Evolutionary conservation across 768 basidiomycete genomes (phyloP), one percentile per base, ranked within the genome.

Genomic region (Boletus pseudopeckii): DNA sequence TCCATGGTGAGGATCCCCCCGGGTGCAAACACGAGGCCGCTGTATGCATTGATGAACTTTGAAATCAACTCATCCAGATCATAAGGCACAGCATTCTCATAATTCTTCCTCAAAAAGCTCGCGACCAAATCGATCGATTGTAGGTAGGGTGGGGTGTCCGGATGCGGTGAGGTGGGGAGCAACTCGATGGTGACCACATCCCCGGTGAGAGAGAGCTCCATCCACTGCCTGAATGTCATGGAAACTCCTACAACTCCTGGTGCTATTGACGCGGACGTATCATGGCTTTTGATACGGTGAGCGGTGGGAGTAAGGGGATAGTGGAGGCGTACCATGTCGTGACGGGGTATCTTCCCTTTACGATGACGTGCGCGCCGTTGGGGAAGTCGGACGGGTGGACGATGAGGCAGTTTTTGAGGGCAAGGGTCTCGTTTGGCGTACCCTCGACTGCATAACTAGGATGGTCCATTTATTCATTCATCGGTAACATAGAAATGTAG

Each of bases 181-280:
- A 80, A 70, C 51, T 88, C 84, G 37, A 96, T 77, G 15, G 85
- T 80, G 48, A 90, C 87, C 14, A 75, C 65, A 65, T 97, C 94
- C 0, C 92, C 92, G 3, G 76, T 70, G 38, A 88, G 71, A 15
- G 92, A 92, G 7, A 98, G 77, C 6, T 86, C 86, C 40, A 94
- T 88, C 93, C 93, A 99, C 73, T 90, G 85, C 10, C 97, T 82
- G 54, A 93, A 90, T 54, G 83, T 72, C 22, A 82, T 78, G 28
- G 89, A 87, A 7, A 85, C 84, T n/a, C 88, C 93, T 28, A 98
- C 78, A 2, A 74, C 71, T 4, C 90, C 88, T 1, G 83, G 82
- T 5, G 72, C 72, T 5, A 99, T 67, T 55, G 80, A 85, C 5
- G 81, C 82, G 1, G 90, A 88, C 55, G 86, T 83, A 61, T 95